These are phyloP conservation scores for Ogataea allantospora DNA, from an alignment of 805 yeast genomes.

Conservation along the genomic window DNA sequence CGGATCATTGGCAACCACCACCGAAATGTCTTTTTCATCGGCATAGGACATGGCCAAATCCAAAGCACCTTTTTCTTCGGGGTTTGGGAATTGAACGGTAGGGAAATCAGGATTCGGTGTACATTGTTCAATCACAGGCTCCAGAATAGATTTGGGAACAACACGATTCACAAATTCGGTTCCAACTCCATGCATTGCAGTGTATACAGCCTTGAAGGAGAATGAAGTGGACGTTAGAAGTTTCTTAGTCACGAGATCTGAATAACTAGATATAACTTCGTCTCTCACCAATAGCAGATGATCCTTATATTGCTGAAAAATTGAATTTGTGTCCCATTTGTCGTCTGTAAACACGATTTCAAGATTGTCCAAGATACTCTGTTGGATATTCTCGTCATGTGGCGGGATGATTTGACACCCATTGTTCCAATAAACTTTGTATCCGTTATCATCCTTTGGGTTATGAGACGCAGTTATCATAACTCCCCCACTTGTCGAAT, in stretches of 20 bases:
- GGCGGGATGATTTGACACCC: slow-evolving; percentile 98
- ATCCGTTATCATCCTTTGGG: slow-evolving; percentile 86
- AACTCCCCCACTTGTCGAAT: slow-evolving; percentile 71
- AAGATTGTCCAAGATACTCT: slow-evolving; percentile 56
- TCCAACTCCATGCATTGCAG: slow-evolving; percentile 98
- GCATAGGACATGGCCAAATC: slow-evolving; percentile 67
- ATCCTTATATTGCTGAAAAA: slow-evolving; percentile 19
- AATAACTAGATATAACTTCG: slow-evolving; percentile 43
- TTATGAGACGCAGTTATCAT: slow-evolving; percentile 93
- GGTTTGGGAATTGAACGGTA: slow-evolving; percentile 89
- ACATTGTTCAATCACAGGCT: slow-evolving; percentile 61
- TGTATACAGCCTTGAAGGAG: slow-evolving; percentile 63
- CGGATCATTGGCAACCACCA: slow-evolving; percentile 91
- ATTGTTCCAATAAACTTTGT: slow-evolving; percentile 88
- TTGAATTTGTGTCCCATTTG: slow-evolving; percentile 34
- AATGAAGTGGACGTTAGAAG: slow-evolving; percentile 34
- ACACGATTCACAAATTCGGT: slow-evolving; percentile 51
- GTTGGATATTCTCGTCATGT: slow-evolving; percentile 73
- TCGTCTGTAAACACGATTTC: slow-evolving; percentile 53
- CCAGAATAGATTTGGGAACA: slow-evolving; percentile 30
- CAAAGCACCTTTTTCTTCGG: slow-evolving; percentile 92
- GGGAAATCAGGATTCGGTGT: slow-evolving; percentile 82
- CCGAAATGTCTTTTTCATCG: slow-evolving; percentile 39
- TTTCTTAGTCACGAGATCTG: slow-evolving; percentile 30
- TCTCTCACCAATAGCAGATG: slow-evolving; percentile 41